A percentile compares a stretch with the other conserved stretches of the same genome.
Conservation (phyloP, 2,329 filamentous ascomycete species). For the Penicillium decumbens region DNA sequence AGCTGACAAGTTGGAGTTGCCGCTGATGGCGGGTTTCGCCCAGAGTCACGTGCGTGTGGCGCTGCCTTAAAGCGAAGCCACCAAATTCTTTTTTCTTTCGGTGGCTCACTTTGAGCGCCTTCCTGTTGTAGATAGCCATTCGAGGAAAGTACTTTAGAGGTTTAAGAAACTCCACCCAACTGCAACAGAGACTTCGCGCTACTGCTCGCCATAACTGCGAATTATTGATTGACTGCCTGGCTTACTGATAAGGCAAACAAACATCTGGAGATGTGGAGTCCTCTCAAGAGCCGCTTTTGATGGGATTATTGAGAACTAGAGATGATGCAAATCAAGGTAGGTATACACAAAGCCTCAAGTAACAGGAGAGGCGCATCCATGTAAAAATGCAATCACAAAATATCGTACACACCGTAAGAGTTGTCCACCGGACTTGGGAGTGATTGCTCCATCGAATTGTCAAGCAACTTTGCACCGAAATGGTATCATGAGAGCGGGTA, state of each 20-base stretch:
- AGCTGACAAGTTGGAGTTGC: slow-evolving; percentile 22
- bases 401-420: slow-evolving; percentile 21
- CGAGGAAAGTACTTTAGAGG: no score
- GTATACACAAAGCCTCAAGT: not conserved
- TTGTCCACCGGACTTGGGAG: slow-evolving; percentile 2
- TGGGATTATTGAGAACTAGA: slow-evolving; percentile 6
- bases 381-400: not conserved
- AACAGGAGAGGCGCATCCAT: not conserved
- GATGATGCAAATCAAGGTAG: not conserved
- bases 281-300: not conserved
- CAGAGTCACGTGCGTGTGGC: slow-evolving; percentile 24
- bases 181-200: no score
- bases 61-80: slow-evolving; percentile 14
- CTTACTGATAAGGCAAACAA: not conserved
- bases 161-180: no score
- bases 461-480: not conserved
- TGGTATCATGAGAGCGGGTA: not conserved
- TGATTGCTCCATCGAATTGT: not conserved
- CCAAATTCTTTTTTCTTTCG: not conserved
- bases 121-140: no score
- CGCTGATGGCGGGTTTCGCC: slow-evolving; percentile 19
- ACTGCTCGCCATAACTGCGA: no score
- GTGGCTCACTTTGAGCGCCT: not conserved
- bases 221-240: not conserved
- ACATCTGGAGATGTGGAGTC: not conserved